Evolutionary conservation across 306 rosid species (phyloP).

Genomic region (Prunus fruticosa): DNA sequence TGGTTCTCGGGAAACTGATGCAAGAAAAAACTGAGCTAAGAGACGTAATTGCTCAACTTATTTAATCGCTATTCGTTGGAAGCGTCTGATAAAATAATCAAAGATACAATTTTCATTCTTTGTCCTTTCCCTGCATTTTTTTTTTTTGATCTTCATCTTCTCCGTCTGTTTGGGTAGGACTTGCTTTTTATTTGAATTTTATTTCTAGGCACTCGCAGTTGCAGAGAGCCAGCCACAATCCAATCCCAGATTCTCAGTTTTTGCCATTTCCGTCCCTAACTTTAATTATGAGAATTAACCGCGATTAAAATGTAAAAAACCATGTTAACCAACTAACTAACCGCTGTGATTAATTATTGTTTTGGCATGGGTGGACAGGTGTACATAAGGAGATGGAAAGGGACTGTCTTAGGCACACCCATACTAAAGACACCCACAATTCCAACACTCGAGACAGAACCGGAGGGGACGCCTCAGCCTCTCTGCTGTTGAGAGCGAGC

Average conservation of each 20-base stretch:
- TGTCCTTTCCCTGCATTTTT: not conserved
- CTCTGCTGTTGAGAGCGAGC: slow-evolving; percentile 48
- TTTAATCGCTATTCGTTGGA: not conserved
- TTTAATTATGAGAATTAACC: slow-evolving; percentile 9
- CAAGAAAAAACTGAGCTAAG: not conserved
- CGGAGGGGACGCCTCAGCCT: slow-evolving; percentile 36
- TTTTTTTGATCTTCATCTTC: not conserved
- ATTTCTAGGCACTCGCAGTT: not conserved
- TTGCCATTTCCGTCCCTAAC: not conserved
- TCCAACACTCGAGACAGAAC: slow-evolving; percentile 39
- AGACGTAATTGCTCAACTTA: not conserved
- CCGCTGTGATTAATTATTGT: slow-evolving; percentile 13
- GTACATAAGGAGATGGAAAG: slow-evolving; percentile 56
- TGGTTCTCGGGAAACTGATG: not conserved
- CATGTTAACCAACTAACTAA: slow-evolving; percentile 14
- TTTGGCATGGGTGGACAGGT: slow-evolving; percentile 31
- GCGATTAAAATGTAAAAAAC: slow-evolving; percentile 20
- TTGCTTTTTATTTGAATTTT: not conserved
- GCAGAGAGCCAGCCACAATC: slow-evolving; percentile 8
- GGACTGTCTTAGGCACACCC: slow-evolving; percentile 38
- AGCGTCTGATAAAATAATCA: not conserved
- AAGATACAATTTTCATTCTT: not conserved
- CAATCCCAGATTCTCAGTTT: slow-evolving; percentile 10
- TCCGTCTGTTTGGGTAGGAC: not conserved
- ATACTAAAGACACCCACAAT: slow-evolving; percentile 19